Conservation (phyloP, 2,329 filamentous ascomycete species). For the Apiospora saccharicola region DNA sequence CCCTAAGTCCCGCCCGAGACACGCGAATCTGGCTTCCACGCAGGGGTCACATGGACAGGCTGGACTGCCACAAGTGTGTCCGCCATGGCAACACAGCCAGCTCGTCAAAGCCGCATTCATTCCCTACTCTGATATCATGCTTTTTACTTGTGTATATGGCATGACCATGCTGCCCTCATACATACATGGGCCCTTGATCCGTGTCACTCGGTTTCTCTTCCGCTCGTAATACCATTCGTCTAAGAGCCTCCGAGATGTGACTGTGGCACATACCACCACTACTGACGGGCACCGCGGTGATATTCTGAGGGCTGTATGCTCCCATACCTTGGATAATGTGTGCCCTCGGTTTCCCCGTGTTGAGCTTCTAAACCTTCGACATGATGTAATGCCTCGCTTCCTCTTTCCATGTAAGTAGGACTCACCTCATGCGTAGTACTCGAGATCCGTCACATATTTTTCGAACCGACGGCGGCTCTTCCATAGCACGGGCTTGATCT, state of each 20-base stretch:
- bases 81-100: too few species aligned
- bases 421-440: not conserved
- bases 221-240: not conserved
- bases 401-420: not conserved
- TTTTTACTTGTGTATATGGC: not conserved
- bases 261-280: not conserved
- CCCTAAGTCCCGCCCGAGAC: constrained; percentile 2
- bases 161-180: not conserved
- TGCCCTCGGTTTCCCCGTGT: not conserved
- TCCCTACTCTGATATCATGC: not conserved
- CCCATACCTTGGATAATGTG: not conserved
- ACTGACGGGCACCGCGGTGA: not conserved
- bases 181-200: not conserved
- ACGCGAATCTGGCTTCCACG: not conserved
- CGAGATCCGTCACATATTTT: not conserved
- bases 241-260: not conserved
- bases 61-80: constrained; percentile 2
- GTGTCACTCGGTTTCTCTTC: not conserved
- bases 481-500: not conserved
- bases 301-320: not conserved
- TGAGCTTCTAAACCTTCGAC: not conserved
- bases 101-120: too few species aligned
- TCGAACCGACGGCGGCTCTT: not conserved
- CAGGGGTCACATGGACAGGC: not conserved
- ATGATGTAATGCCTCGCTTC: not conserved